Base-by-base conservation (phyloP, 2,329 filamentous ascomycete species). In the Arthrinium puccinioides region DNA sequence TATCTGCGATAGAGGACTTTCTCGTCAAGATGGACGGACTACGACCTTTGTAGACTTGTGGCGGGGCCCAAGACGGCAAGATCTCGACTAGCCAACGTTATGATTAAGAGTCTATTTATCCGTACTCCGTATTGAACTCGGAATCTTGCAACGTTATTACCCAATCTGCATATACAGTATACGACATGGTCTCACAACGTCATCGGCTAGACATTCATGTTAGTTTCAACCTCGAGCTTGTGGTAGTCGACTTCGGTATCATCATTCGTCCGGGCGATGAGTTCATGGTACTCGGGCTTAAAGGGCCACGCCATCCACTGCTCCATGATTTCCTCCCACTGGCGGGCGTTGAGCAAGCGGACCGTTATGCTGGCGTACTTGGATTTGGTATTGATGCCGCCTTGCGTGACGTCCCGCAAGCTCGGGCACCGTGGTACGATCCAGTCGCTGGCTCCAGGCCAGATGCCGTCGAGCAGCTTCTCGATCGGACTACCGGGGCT, bases 281-380 rank as follows among this genome's bases (percentile, higher is more conserved):
- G 55, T 41, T 74, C 62, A 6, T 55, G 30, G 43, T 71, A 72
- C 3, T 52, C 46, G 2, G 77, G 78, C 3, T 60, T 57, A 45
- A 84, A 84, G 1, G 80, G 80, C 82, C 82, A 87, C 35, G 70
- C 61, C 55, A 76, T 66, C 68, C 76, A 86, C 1, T 71, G 69
- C 45, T 73, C 64, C 5, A 79, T 43, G 13, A 86, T 58, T 42
- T 82, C 74, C 14, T 65, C 53, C 54, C 78, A 66, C 63, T 84
- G 78, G 11, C 53, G 49, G 45, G 64, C 55, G 29, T 70, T 76
- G 40, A 85, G 46, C 19, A 58, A 53, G 5, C 79, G 59, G 5
- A 70, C 60, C 1, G 55, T 53, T 23, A 82, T 36, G 38, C 64
- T 57, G 2, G 62, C 61, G 10, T 60, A 46, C 4, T 64, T 64